Base-by-base conservation (phyloP, 345 rosid genomes). In the Nasturtium officinale region DNA sequence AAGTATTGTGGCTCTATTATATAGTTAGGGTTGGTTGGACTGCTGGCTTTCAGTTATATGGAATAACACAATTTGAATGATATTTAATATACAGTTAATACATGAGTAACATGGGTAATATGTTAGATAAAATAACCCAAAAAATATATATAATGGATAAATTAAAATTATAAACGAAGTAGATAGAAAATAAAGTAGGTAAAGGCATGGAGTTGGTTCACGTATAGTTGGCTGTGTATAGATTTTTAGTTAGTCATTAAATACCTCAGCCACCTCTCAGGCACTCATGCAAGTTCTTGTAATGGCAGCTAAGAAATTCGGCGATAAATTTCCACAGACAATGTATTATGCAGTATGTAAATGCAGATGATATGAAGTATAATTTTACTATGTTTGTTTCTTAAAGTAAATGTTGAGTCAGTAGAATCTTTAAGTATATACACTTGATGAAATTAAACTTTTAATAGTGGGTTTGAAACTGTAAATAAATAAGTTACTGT, bases 211-310 rank as follows among this genome's bases (percentile, higher is more conserved):
- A 59, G 25, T 50, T 48, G 50, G 60, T 48, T 37, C 37, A 37
- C 61, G 68, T n/a, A n/a, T 37, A 38, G 61, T 61, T 61, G 68
- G 75, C 17, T 42, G 69, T 60, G 47, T 62, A 51, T 57, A n/a
- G 57, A 43, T 8, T 21, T 38, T n/a, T 54, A 45, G 57, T 45
- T 17, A 48, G 60, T 42, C 53, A 65, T 65, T 65, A 33, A 65
- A 56, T 57, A n/a, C 37, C 16, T 15, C 15, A 21, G 21, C 69
- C 58, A 55, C 48, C 46, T 29, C n/a, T n/a, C n/a, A n/a, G n/a
- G n/a, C n/a, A n/a, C 35, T 30, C 26, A 51, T 56, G 23, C 15
- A 5, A 37, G 35, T 5, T 38, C 48, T 48, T 17, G 46, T 60
- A 25, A 65, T 40, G 40, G 43, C 35, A 57, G 61, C 78, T 74